phyloP scores from a whole-genome alignment of 352 stramenopile species.

The Pythium phragmitis region DNA sequence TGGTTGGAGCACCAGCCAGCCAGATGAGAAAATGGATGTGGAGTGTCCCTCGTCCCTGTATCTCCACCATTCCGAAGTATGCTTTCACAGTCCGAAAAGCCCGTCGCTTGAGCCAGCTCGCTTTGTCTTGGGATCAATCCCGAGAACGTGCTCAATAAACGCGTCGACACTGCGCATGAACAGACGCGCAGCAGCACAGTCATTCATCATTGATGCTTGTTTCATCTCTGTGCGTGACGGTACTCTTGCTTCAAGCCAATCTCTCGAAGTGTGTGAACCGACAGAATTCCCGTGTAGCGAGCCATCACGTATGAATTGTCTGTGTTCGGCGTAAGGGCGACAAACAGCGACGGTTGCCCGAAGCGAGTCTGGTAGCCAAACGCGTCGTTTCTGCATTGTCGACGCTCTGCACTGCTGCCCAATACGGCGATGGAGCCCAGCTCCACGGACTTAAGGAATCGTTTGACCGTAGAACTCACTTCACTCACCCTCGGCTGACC shows the following conservation, averaged over 20 bases:
- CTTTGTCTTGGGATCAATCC: conserved; percentile 7
- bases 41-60: conserved; percentile 15
- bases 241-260: conserved; percentile 11
- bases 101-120: not conserved
- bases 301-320: conserved; percentile 17
- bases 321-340: conserved; percentile 22
- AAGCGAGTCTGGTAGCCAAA: conserved; percentile 27
- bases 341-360: conserved; percentile 21
- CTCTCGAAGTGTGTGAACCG: conserved; percentile 11
- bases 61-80: conserved; percentile 24
- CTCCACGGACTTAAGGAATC: conserved; percentile 21
- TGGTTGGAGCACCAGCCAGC: conserved; percentile 4
- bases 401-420: conserved; percentile 22
- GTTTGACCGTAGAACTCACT: not conserved
- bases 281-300: conserved; percentile 8
- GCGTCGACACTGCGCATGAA: conserved; percentile 22
- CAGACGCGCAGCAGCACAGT: conserved; percentile 17
- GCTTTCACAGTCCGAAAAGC: conserved; percentile 16
- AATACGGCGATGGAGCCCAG: conserved; percentile 19
- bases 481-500: not conserved
- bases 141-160: conserved; percentile 19
- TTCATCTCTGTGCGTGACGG: conserved; percentile 8
- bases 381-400: conserved; percentile 21
- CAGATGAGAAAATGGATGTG: conserved; percentile 22
- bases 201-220: conserved; percentile 17